Evolutionary conservation across 1,284 basidiomycete genomes (phyloP), one percentile per base, ranked within the genome.

Genomic region (Irpex rosettiformis): DNA sequence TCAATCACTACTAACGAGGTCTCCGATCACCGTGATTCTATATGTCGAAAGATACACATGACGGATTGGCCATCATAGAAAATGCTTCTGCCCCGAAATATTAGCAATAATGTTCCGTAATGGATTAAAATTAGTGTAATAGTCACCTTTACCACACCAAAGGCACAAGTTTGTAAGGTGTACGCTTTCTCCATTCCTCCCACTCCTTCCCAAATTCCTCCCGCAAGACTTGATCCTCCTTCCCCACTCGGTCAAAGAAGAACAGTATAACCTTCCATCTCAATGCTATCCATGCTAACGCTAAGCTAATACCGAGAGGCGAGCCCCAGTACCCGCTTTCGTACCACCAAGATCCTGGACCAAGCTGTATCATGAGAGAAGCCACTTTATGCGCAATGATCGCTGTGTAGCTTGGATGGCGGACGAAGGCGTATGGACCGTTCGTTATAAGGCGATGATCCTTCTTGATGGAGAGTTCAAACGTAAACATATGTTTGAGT

Each of bases 131-230:
- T 13, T n/a, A 40, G 37, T 7, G 11, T 40, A 40, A 13, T n/a
- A 40, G 16, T 1, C 18, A 47, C 43, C 22, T 24, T 52, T 40
- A 62, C n/a, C 56, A 62, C 6, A 62, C 29, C 16, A 27, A 54
- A 4, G 58, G 61, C 3, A 62, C n/a, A 11, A 62, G 45, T 29
- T 47, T 59, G 51, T 62, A 62, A 3, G 58, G 58, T 6, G 58
- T 60, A 52, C 54, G 49, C 58, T 51, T 40, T 29, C 56, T 28
- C 61, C 61, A 62, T 1, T 30, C 29, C 16, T 54, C 56, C 61
- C 61, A 62, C 28, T 62, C 55, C 40, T 58, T 52, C 30, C 52
- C 45, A 48, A 62, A 62, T 47, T 58, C 55, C 18, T 52, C 49
- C 49, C 37, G 25, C 58, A 62, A 24, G 52, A 62, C 52, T 28